Conservation (phyloP, 164 flowering plant species). For the Amborella trichopoda region DNA sequence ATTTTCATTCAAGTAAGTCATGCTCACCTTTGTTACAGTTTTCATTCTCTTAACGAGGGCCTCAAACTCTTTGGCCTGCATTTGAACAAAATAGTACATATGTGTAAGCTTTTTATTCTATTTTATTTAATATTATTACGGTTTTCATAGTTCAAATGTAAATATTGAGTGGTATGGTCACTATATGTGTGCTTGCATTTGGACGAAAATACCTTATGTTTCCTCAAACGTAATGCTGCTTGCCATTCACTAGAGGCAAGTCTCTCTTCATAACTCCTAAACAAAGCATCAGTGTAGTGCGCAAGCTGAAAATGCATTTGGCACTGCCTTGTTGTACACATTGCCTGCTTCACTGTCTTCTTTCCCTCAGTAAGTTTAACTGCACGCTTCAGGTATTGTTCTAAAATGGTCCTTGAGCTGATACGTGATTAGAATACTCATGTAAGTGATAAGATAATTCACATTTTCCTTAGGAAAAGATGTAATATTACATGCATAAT, state of each 20-base stretch:
- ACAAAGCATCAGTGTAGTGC: conserved; percentile 90
- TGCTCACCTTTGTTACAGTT: conserved; percentile 63
- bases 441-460: too few relatives aligned
- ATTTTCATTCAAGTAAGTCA: background rate
- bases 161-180: too few relatives aligned
- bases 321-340: conserved; percentile 38
- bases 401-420: conserved; percentile 91
- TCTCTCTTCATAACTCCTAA: conserved; percentile 84
- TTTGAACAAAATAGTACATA: background rate
- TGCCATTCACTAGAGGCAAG: conserved; percentile 89
- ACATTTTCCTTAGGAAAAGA: too few relatives aligned
- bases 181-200: background rate
- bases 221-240: conserved; percentile 82
- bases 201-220: conserved; percentile 62
- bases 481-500: conserved; percentile 10
- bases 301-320: conserved; percentile 92
- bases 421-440: too few relatives aligned
- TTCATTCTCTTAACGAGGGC: conserved; percentile 61
- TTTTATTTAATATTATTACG: too few relatives aligned
- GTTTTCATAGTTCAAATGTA: too few relatives aligned
- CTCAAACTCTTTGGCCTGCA: conserved; percentile 76
- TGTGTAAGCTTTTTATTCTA: background rate
- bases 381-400: conserved; percentile 80
- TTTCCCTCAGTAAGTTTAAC: conserved; percentile 55
- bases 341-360: conserved; percentile 24